phyloP scores from a whole-genome alignment of 164 flowering plant genomes.

The Sedum album region DNA sequence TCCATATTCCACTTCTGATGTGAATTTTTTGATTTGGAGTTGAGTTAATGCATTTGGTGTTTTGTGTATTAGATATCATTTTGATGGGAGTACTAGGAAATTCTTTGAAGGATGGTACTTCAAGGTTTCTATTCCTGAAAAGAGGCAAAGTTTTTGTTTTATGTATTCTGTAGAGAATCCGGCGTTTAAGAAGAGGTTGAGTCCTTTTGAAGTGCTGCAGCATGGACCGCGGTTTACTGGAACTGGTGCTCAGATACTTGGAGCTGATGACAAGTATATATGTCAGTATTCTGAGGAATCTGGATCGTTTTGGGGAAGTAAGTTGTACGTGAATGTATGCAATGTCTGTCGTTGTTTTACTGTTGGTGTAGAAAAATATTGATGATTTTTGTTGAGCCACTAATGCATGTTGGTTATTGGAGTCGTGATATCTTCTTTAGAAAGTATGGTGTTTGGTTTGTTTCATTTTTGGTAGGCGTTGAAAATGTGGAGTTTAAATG shows the following conservation, averaged over 20 bases:
- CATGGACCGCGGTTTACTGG: conserved; percentile 82
- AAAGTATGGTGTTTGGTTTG: not conserved
- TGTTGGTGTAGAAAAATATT: not conserved
- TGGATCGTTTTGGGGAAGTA: conserved; percentile 88
- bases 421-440: not conserved
- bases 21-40: too few relatives aligned
- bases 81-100: conserved; percentile 62
- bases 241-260: conserved; percentile 92
- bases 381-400: not conserved
- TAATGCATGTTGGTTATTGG: not conserved
- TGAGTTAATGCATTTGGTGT: not conserved
- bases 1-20: not conserved
- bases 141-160: conserved; percentile 82
- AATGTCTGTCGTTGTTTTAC: not conserved
- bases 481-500: not conserved
- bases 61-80: conserved; percentile 57
- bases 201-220: conserved; percentile 35
- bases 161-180: conserved; percentile 94
- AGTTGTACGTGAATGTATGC: conserved; percentile 16
- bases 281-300: conserved; percentile 74
- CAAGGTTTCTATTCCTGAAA: conserved; percentile 80
- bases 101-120: conserved; percentile 99
- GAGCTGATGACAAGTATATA: conserved; percentile 85
- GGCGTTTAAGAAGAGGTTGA: conserved; percentile 49
- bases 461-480: not conserved